phyloP scores from a whole-genome alignment of 352 stramenopile genomes.

The Globisporangium echinulatum region DNA sequence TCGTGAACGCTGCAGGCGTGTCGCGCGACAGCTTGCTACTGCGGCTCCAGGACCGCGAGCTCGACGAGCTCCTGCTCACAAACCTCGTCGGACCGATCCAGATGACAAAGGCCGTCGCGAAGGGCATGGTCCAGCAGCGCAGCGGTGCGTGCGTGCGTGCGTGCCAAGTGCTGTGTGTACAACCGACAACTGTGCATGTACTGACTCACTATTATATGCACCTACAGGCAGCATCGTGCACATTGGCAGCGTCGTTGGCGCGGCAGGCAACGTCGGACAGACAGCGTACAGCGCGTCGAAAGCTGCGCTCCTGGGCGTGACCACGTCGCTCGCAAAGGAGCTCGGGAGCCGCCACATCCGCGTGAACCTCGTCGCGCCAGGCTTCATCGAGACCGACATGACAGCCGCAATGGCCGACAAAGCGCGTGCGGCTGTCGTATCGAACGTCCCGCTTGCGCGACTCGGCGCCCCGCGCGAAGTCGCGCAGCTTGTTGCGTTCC shows the following conservation, averaged over 20 bases:
- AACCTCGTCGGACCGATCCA: slow-evolving; percentile 74
- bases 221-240: slow-evolving; percentile 62
- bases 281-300: slow-evolving; percentile 83
- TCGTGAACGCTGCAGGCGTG: slow-evolving; percentile 72
- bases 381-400: slow-evolving; percentile 84
- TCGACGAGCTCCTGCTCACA: slow-evolving; percentile 63
- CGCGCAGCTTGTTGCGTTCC: slow-evolving; percentile 71
- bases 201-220: no score
- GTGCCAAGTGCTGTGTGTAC: no score
- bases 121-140: slow-evolving; percentile 73
- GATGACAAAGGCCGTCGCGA: slow-evolving; percentile 68
- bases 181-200: no score
- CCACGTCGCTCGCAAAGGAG: slow-evolving; percentile 78
- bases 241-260: slow-evolving; percentile 80
- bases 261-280: slow-evolving; percentile 66
- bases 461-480: slow-evolving; percentile 69
- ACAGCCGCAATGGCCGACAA: slow-evolving; percentile 48
- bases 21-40: slow-evolving; percentile 70
- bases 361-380: slow-evolving; percentile 85
- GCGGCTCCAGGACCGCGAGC: slow-evolving; percentile 47
- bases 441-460: slow-evolving; percentile 50
- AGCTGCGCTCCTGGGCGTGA: slow-evolving; percentile 64
- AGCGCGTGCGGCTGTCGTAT: slow-evolving; percentile 38
- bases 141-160: slow-evolving; percentile 11
- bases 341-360: slow-evolving; percentile 78